Evolutionary conservation across 2,329 filamentous ascomycete genomes (phyloP).

Genomic region (Magnaporthiopsis poae): DNA sequence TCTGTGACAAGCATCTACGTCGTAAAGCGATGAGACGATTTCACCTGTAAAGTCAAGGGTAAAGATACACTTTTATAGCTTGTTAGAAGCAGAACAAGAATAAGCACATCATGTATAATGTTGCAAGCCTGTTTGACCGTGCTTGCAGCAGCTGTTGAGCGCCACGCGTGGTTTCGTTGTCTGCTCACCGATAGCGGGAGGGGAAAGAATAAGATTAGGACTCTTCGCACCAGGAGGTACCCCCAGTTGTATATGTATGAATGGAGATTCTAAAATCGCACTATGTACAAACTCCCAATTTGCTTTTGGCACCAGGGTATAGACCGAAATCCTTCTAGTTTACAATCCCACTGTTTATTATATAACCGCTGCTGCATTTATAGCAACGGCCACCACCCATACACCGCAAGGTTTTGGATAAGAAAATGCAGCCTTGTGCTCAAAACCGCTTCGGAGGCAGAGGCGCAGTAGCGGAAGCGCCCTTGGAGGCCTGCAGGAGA

Average conservation of each 20-base stretch:
- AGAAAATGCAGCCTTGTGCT: background rate
- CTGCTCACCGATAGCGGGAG: background rate
- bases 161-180: background rate
- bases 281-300: background rate
- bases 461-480: background rate
- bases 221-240: background rate
- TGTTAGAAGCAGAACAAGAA: background rate
- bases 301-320: background rate
- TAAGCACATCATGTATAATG: background rate
- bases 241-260: background rate
- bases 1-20: background rate
- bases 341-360: background rate
- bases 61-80: background rate
- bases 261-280: background rate
- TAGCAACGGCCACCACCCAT: too few species aligned
- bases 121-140: background rate
- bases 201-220: background rate
- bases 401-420: too few species aligned
- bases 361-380: too few species aligned
- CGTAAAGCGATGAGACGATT: background rate
- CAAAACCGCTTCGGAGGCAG: slow-evolving; percentile 2
- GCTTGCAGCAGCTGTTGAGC: background rate
- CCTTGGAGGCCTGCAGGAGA: slow-evolving; percentile 19
- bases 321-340: background rate
- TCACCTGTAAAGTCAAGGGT: background rate